These are phyloP conservation scores for Phytophthora colocasiae DNA, from an alignment of 352 stramenopile species.

Conservation along the genomic window DNA sequence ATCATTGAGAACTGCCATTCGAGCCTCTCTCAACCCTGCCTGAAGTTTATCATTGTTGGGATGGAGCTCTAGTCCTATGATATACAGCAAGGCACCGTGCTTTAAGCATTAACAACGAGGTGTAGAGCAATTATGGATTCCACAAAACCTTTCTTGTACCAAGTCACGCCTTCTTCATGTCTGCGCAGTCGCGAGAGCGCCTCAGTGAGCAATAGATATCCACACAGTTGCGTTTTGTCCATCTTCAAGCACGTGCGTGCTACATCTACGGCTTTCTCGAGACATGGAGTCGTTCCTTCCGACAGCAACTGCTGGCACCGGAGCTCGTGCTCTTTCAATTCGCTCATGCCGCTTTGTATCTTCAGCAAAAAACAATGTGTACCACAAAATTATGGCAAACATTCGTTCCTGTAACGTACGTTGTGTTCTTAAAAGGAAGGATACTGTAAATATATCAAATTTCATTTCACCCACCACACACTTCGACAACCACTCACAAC, in stretches of 20 bases:
- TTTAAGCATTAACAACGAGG: neutral
- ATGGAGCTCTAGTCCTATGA: conserved; percentile 53
- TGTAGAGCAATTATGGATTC: neutral
- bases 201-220: conserved; percentile 47
- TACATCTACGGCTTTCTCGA: conserved; percentile 39
- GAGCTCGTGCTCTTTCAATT: conserved; percentile 9
- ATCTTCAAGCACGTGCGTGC: conserved; percentile 37
- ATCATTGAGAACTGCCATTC: conserved; percentile 61
- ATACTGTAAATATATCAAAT: too few relatives aligned
- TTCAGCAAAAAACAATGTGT: neutral
- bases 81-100: neutral
- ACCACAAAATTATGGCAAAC: too few relatives aligned
- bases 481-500: too few relatives aligned
- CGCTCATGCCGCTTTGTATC: neutral
- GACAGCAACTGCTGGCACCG: conserved; percentile 43
- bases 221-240: conserved; percentile 26
- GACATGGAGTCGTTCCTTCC: conserved; percentile 18
- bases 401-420: too few relatives aligned
- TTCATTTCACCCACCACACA: too few relatives aligned
- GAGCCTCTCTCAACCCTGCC: conserved; percentile 50
- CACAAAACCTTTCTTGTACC: conserved; percentile 58
- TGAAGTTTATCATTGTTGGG: conserved; percentile 50
- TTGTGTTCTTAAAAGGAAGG: too few relatives aligned
- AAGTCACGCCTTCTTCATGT: conserved; percentile 49
- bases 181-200: conserved; percentile 42